phyloP scores from a whole-genome alignment of 2,329 filamentous ascomycete genomes.

The Leptographium radiaticola region DNA sequence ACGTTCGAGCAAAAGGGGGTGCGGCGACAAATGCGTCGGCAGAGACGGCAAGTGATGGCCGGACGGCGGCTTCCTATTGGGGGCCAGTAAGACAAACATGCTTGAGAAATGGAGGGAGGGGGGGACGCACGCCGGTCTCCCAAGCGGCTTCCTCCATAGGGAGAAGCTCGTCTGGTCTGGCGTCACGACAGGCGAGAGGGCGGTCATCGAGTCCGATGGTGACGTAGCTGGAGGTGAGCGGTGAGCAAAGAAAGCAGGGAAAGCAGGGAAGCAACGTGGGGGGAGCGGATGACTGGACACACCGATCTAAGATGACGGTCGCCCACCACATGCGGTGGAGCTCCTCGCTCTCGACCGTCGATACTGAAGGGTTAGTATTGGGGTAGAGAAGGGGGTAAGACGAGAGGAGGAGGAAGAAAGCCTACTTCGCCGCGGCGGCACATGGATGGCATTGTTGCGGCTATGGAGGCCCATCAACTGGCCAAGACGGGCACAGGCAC shows the following conservation, averaged over 20 bases:
- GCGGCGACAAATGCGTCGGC: conserved; percentile 2
- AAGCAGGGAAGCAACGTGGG: not conserved
- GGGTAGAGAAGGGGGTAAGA: not conserved
- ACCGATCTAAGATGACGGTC: conserved; percentile 8
- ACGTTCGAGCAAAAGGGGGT: conserved; percentile 8
- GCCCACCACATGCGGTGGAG: conserved; percentile 8
- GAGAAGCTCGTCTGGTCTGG: conserved; percentile 3
- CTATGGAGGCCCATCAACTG: conserved; percentile 7
- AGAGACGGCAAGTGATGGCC: conserved; percentile 8
- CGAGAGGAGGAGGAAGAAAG: not conserved
- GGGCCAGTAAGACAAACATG: not conserved
- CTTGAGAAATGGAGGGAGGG: not conserved
- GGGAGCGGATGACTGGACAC: not conserved
- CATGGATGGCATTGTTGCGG: not conserved
- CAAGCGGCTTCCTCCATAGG: too few species aligned
- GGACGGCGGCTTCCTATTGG: conserved; percentile 4
- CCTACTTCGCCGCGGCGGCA: not conserved
- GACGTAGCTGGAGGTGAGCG: conserved; percentile 1
- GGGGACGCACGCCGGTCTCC: too few species aligned
- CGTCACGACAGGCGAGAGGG: conserved; percentile 5
- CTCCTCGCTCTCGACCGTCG: conserved; percentile 7
- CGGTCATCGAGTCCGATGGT: conserved; percentile 7
- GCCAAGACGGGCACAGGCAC: conserved; percentile 6
- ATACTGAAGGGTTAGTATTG: conserved; percentile 1
- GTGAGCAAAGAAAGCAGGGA: not conserved